Conservation (phyloP, 2,329 filamentous ascomycete species). For the Aspergillus sp. region DNA sequence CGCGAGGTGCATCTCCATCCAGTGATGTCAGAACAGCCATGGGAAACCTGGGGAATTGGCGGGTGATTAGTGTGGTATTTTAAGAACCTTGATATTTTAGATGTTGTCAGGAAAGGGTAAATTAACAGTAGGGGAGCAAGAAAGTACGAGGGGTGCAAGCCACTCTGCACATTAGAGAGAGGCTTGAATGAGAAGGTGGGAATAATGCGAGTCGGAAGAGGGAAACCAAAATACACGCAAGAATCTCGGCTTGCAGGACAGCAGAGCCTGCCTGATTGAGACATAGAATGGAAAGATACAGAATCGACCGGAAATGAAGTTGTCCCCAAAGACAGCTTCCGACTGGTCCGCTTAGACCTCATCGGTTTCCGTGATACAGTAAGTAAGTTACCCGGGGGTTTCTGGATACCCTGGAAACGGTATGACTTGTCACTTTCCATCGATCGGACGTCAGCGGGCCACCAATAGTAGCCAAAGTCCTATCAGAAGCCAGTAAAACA, state of each 20-base stretch:
- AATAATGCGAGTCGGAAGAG: neutral
- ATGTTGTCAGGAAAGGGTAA: too few relatives aligned
- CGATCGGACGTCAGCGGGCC: slow-evolving; percentile 1
- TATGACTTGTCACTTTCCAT: neutral
- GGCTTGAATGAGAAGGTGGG: neutral
- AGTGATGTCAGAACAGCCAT: slow-evolving; percentile 5
- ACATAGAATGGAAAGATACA: neutral
- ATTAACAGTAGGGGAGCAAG: too few relatives aligned
- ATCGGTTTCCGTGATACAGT: neutral
- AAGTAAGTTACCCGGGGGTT: neutral
- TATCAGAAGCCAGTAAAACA: neutral
- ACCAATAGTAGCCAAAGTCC: neutral
- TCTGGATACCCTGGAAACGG: neutral
- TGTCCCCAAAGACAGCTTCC: neutral
- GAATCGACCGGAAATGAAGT: neutral
- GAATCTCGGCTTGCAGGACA: too few relatives aligned
- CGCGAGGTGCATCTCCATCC: slow-evolving; percentile 11
- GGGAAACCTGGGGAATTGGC: neutral
- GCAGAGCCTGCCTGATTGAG: neutral
- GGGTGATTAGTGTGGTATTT: neutral
- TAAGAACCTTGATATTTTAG: neutral
- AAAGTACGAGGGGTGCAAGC: too few relatives aligned
- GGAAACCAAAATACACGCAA: neutral
- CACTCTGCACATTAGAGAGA: neutral
- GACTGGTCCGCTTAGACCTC: neutral